Evolutionary conservation across 257 asterid genomes (phyloP).

Genomic region (Solanum etuberosum): DNA sequence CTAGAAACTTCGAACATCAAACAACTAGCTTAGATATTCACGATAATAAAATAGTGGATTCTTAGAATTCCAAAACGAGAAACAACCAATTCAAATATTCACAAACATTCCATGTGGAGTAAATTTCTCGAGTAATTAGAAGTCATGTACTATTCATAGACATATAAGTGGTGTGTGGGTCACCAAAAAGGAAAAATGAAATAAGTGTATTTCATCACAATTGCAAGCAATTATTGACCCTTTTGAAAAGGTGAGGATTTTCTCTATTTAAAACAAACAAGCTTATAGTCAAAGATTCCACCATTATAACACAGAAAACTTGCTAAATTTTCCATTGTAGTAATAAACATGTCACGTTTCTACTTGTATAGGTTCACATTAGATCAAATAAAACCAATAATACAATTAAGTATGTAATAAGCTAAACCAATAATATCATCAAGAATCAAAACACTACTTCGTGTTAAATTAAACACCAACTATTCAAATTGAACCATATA

Average conservation of each 20-base stretch:
- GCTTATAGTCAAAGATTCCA: background rate
- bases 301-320: background rate
- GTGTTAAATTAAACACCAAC: background rate
- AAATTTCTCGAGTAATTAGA: background rate
- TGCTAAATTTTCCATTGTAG: background rate
- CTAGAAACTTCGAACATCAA: background rate
- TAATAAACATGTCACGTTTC: background rate
- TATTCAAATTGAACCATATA: background rate
- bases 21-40: background rate
- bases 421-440: background rate
- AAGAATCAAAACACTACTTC: background rate
- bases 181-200: background rate
- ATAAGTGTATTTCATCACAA: slow-evolving; percentile 33
- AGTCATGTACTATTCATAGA: background rate
- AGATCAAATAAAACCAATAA: background rate
- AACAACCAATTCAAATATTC: background rate
- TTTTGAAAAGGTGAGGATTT: background rate
- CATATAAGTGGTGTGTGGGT: background rate
- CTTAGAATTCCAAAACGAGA: background rate
- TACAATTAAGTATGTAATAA: background rate
- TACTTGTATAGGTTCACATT: background rate
- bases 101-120: background rate
- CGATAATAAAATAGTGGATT: background rate
- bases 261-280: background rate
- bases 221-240: slow-evolving; percentile 47